phyloP scores from a whole-genome alignment of 2,329 filamentous ascomycete species.

The Phyllosticta citrichinensis region DNA sequence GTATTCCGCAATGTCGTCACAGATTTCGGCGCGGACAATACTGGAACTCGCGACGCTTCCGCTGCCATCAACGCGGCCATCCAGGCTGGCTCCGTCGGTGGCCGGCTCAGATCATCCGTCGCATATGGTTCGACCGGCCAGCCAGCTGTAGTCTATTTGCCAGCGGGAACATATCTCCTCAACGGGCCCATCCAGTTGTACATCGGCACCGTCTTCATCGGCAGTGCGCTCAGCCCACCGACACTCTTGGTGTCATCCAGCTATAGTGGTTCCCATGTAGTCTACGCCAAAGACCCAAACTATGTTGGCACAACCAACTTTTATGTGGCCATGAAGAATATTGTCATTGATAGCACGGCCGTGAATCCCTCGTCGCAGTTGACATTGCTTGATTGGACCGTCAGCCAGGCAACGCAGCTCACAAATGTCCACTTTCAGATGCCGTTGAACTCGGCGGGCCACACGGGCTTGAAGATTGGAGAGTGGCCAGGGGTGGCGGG shows the following conservation, averaged over 20 bases:
- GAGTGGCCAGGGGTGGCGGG: slow-evolving; percentile 18
- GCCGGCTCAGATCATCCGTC: background rate
- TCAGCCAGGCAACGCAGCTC: slow-evolving; percentile 20
- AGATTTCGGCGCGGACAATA: slow-evolving; percentile 26
- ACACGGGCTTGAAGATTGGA: slow-evolving; percentile 28
- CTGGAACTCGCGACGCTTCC: slow-evolving; percentile 21
- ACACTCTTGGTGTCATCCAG: background rate
- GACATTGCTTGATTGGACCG: slow-evolving; percentile 19
- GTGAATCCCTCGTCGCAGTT: slow-evolving; percentile 12
- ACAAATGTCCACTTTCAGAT: slow-evolving; percentile 25
- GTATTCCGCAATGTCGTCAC: slow-evolving; percentile 29
- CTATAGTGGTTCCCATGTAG: slow-evolving; percentile 3
- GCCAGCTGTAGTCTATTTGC: slow-evolving; percentile 19
- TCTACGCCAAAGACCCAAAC: slow-evolving; percentile 15
- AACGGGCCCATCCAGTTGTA: slow-evolving; percentile 15
- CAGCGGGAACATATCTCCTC: slow-evolving; percentile 18
- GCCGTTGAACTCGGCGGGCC: slow-evolving; percentile 22
- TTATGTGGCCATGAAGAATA: slow-evolving; percentile 19
- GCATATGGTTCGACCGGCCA: slow-evolving; percentile 16
- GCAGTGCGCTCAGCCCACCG: slow-evolving; percentile 3
- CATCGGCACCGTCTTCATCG: slow-evolving; percentile 7
- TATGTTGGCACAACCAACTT: slow-evolving; percentile 16
- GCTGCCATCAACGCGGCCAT: slow-evolving; percentile 11
- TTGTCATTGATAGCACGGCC: slow-evolving; percentile 19
- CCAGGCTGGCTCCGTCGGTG: background rate